phyloP scores from a whole-genome alignment of 2,329 filamentous ascomycete genomes.

The Fusarium armeniacum region DNA sequence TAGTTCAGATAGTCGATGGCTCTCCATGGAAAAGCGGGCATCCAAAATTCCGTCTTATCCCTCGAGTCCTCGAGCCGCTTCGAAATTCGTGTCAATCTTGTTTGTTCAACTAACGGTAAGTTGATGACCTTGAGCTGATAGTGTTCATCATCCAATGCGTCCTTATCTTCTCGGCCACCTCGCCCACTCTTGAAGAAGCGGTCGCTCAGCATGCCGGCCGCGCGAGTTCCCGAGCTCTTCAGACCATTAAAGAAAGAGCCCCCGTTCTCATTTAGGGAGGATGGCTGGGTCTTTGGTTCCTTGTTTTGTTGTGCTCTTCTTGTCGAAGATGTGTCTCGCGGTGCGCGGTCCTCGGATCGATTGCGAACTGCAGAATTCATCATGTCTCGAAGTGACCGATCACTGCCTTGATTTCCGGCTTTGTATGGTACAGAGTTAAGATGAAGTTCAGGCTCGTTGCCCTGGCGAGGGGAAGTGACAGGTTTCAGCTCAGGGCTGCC shows the following conservation, averaged over 20 bases:
- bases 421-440: constrained; percentile 61
- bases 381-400: constrained; percentile 77
- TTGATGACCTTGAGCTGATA: constrained; percentile 90
- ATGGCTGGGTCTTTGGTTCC: constrained; percentile 65
- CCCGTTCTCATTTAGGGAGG: constrained; percentile 71
- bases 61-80: constrained; percentile 88
- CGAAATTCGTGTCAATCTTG: constrained; percentile 90
- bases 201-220: constrained; percentile 83
- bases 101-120: constrained; percentile 87
- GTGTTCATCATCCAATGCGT: constrained; percentile 81
- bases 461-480: constrained; percentile 40
- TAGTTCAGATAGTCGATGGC: constrained; percentile 98
- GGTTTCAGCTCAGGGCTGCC: constrained; percentile 57
- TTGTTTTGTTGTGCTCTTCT: constrained; percentile 63
- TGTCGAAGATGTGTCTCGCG: constrained; percentile 59
- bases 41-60: constrained; percentile 99
- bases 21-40: constrained; percentile 95
- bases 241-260: constrained; percentile 54
- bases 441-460: constrained; percentile 49
- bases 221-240: constrained; percentile 47
- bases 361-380: constrained; percentile 76
- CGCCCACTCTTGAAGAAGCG: constrained; percentile 83
- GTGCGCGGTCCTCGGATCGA: constrained; percentile 78
- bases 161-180: constrained; percentile 76
- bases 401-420: constrained; percentile 74